phyloP scores from a whole-genome alignment of 1,284 basidiomycete species.

The Lentinula novae-zelandiae region DNA sequence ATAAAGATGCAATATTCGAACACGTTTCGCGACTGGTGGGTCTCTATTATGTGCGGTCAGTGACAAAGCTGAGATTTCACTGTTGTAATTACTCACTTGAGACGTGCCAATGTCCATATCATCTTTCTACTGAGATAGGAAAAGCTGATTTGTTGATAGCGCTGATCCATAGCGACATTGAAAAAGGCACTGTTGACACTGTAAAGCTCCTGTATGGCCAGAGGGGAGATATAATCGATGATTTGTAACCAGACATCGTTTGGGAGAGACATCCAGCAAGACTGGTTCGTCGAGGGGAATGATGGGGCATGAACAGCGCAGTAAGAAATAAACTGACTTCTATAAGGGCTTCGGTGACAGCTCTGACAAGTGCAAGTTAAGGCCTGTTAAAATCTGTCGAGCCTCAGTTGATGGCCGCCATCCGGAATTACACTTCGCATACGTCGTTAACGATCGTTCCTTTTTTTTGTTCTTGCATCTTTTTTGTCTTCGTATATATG shows the following conservation, averaged over 20 bases:
- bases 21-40: slow-evolving; percentile 6
- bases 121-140: slow-evolving; percentile 12
- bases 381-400: neutral
- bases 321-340: neutral
- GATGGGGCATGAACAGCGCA: slow-evolving; percentile 3
- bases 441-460: neutral
- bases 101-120: slow-evolving; percentile 5
- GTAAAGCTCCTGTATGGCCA: slow-evolving; percentile 19
- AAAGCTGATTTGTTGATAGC: slow-evolving; percentile 20
- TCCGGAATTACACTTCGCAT: neutral
- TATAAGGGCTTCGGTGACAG: slow-evolving; percentile 1
- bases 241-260: slow-evolving; percentile 26
- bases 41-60: neutral
- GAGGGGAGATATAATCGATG: slow-evolving; percentile 20
- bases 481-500: neutral
- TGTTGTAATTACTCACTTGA: slow-evolving; percentile 3
- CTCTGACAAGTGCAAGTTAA: neutral
- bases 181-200: slow-evolving; percentile 23
- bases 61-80: neutral
- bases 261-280: slow-evolving; percentile 15
- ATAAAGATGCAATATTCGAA: slow-evolving; percentile 9
- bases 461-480: neutral
- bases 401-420: neutral
- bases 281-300: neutral
- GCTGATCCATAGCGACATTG: slow-evolving; percentile 23